These are phyloP conservation scores for Boeremia lycopersici DNA, from an alignment of 2,329 filamentous ascomycete species.

Conservation along the genomic window DNA sequence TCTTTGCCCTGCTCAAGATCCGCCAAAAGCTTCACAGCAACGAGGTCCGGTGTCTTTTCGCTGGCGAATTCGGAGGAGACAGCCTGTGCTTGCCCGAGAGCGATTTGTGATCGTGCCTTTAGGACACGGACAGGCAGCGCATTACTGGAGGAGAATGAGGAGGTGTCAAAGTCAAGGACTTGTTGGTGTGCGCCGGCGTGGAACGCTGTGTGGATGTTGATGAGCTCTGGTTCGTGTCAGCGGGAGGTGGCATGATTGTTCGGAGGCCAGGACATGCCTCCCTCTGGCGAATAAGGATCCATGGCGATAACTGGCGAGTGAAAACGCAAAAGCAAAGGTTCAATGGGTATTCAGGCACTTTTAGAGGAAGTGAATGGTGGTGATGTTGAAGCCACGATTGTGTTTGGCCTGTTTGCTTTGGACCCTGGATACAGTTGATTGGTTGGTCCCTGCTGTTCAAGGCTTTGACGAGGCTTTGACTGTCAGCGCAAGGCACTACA, in stretches of 20 bases:
- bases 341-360: conserved; percentile 2
- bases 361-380: conserved; percentile 14
- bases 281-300: conserved; percentile 69
- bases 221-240: conserved; percentile 59
- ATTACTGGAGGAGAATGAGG: conserved; percentile 79
- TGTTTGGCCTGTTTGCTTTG: conserved; percentile 39
- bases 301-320: conserved; percentile 23
- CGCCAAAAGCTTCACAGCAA: conserved; percentile 78
- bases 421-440: conserved; percentile 32
- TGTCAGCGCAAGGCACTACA: background rate
- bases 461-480: background rate
- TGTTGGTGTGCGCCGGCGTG: conserved; percentile 82
- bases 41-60: conserved; percentile 71
- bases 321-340: background rate
- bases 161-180: conserved; percentile 84
- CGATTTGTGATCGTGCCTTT: conserved; percentile 80
- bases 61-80: conserved; percentile 72
- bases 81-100: conserved; percentile 76
- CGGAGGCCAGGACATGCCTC: conserved; percentile 53
- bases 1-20: conserved; percentile 57
- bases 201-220: conserved; percentile 71
- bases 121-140: conserved; percentile 76
- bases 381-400: conserved; percentile 40
- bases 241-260: background rate
- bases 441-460: conserved; percentile 9